These are phyloP conservation scores for Trichophyton rubrum DNA, from an alignment of 2,329 filamentous ascomycete species.

Conservation along the genomic window DNA sequence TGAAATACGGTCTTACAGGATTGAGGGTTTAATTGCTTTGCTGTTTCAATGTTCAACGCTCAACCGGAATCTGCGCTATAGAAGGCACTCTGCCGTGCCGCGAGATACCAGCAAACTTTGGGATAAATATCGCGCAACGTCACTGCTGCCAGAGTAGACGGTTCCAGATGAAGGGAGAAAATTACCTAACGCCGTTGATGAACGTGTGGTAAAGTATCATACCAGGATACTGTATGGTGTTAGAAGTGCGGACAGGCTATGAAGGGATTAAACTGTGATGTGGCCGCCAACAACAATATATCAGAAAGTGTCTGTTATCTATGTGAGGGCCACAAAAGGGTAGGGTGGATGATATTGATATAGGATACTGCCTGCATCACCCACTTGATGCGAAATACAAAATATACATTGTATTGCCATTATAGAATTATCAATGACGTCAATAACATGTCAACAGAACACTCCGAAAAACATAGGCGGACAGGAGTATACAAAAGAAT, in stretches of 20 bases:
- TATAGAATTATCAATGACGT: not conserved
- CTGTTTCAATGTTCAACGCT: not conserved
- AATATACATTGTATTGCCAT: not conserved
- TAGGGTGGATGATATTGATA: not conserved
- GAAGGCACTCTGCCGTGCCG: too few relatives aligned
- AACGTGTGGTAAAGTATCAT: too few relatives aligned
- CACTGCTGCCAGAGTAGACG: too few relatives aligned
- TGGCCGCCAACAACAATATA: too few relatives aligned
- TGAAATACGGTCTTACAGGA: not conserved
- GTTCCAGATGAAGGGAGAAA: too few relatives aligned
- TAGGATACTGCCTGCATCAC: not conserved
- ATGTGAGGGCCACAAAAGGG: not conserved
- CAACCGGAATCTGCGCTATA: too few relatives aligned
- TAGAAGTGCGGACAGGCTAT: too few relatives aligned
- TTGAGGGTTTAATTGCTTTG: not conserved
- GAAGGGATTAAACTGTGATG: too few relatives aligned
- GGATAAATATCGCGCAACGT: too few relatives aligned
- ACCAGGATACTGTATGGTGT: too few relatives aligned
- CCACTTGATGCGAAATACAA: not conserved
- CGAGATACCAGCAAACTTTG: too few relatives aligned
- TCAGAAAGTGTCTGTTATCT: not conserved
- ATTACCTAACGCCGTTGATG: too few relatives aligned
- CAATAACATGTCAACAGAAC: not conserved
- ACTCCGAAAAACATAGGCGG: conserved; percentile 3
- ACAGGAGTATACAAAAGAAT: not conserved